These are phyloP conservation scores for Calonectria crousiana DNA, from an alignment of 2,329 filamentous ascomycete species.

Conservation along the genomic window DNA sequence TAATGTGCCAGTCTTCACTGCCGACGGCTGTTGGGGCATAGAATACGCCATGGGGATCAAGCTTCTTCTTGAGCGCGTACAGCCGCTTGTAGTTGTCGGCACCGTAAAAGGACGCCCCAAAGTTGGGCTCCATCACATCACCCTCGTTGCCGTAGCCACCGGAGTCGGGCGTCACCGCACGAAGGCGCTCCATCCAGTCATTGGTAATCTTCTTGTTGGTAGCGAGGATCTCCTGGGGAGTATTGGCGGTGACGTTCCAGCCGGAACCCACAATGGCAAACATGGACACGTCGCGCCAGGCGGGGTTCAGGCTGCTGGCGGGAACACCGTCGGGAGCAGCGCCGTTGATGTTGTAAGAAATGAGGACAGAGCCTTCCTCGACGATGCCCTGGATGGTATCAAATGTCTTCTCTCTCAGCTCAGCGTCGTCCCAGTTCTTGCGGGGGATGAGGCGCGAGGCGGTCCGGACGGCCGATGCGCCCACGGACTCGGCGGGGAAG, in stretches of 20 bases:
- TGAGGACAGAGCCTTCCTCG: constrained; percentile 39
- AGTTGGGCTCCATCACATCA: constrained; percentile 48
- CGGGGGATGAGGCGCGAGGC: constrained; percentile 57
- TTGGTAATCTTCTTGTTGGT: constrained; percentile 43
- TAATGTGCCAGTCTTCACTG: constrained; percentile 33
- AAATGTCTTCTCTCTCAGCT: constrained; percentile 36
- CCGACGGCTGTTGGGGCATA: constrained; percentile 32
- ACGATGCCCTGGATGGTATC: constrained; percentile 33
- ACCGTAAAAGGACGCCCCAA: constrained; percentile 47
- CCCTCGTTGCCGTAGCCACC: constrained; percentile 50
- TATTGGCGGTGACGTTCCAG: constrained; percentile 30
- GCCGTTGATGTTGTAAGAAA: constrained; percentile 42
- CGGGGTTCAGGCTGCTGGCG: constrained; percentile 55
- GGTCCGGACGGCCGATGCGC: constrained; percentile 41
- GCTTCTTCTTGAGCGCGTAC: constrained; percentile 46
- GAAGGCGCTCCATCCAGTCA: constrained; percentile 31
- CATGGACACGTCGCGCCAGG: constrained; percentile 58
- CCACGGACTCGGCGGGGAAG: constrained; percentile 50
- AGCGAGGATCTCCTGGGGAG: constrained; percentile 28
- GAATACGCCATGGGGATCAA: constrained; percentile 47
- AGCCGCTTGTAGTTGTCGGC: constrained; percentile 42
- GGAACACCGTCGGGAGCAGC: constrained; percentile 30
- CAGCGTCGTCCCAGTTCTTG: constrained; percentile 38
- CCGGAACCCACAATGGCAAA: constrained; percentile 46
- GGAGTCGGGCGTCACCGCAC: constrained; percentile 31